Conservation (phyloP, 1,284 basidiomycete species). For the Cryptococcus sp. region DNA sequence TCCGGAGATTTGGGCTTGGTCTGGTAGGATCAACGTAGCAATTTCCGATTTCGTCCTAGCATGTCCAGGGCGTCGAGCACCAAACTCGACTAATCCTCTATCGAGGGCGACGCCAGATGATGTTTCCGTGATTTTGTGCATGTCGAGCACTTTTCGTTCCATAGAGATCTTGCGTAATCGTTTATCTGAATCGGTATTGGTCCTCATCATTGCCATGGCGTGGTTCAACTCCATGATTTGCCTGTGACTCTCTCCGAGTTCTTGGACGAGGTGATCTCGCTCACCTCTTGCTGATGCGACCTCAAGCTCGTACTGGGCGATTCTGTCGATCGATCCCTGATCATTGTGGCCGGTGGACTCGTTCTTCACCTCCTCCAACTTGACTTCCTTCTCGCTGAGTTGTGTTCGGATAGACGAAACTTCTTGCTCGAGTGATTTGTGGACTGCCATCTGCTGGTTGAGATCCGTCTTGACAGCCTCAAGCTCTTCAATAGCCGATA, state of each 20-base stretch:
- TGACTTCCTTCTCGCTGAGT: conserved; percentile 1
- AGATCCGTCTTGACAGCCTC: conserved; percentile 22
- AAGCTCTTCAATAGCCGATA: conserved; percentile 26
- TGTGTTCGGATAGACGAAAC: conserved; percentile 1
- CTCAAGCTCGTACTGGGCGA: background rate
- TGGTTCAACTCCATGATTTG: background rate
- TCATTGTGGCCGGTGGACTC: conserved; percentile 8
- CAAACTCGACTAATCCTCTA: background rate
- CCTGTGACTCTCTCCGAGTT: background rate
- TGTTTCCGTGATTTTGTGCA: background rate
- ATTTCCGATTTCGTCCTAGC: conserved; percentile 1
- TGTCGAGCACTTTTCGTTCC: background rate
- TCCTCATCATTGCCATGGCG: background rate
- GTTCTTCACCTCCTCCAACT: conserved; percentile 3
- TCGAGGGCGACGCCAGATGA: background rate
- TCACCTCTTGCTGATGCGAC: conserved; percentile 2
- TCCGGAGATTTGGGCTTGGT: background rate
- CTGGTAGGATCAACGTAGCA: background rate
- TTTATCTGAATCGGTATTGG: background rate
- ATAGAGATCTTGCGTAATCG: background rate
- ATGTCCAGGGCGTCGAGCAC: background rate
- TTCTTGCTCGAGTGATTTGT: conserved; percentile 12
- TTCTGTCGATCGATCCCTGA: conserved; percentile 5
- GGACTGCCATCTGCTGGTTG: conserved; percentile 3
- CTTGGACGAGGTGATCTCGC: background rate